Evolutionary conservation across 2,329 filamentous ascomycete species (phyloP).

Genomic region (Phialocephala subalpina): DNA sequence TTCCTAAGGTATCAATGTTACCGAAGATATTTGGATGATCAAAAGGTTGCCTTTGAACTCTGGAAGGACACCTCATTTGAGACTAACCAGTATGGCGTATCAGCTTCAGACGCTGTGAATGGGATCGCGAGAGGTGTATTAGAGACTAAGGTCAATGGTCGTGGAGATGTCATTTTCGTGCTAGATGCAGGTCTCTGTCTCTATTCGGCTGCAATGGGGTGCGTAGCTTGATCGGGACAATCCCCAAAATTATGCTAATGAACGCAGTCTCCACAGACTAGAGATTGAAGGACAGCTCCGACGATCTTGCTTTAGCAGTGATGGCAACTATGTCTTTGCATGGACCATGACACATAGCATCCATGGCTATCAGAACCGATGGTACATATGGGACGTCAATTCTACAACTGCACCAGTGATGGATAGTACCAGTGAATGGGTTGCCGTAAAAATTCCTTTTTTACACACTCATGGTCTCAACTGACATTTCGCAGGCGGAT

Average conservation of each 20-base stretch:
- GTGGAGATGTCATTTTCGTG: slow-evolving; percentile 12
- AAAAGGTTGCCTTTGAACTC: background rate
- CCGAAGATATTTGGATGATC: background rate
- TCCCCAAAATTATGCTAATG: background rate
- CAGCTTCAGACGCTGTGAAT: background rate
- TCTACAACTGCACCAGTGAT: background rate
- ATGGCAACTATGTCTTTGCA: slow-evolving; percentile 14
- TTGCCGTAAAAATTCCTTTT: background rate
- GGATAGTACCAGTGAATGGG: background rate
- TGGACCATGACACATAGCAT: slow-evolving; percentile 1
- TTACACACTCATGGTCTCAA: background rate
- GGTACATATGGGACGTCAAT: slow-evolving; percentile 3
- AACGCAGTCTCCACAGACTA: background rate
- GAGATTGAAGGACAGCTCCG: slow-evolving; percentile 8
- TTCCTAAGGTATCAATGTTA: background rate
- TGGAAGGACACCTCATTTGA: background rate
- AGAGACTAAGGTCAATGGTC: background rate
- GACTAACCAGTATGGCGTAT: background rate
- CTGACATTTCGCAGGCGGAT: background rate
- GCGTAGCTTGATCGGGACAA: background rate
- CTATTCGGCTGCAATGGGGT: slow-evolving; percentile 13
- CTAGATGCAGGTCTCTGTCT: slow-evolving; percentile 6
- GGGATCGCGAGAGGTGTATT: slow-evolving; percentile 10
- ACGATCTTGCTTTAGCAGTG: slow-evolving; percentile 11
- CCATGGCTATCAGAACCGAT: background rate